Conservation (phyloP, 768 basidiomycete species). For the Daedaleopsis nitida region DNA sequence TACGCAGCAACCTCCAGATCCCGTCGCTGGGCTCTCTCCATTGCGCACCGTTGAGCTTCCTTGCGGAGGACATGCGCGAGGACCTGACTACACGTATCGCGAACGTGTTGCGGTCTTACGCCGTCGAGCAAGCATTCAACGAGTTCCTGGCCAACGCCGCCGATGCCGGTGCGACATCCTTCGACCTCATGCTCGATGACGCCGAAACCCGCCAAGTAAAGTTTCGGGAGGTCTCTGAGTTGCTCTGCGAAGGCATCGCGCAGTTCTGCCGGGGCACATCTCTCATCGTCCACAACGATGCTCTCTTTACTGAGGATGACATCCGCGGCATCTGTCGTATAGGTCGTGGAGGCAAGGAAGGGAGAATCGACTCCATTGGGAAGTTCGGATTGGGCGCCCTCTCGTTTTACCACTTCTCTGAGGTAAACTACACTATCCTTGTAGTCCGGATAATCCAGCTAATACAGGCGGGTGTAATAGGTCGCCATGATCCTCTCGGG, state of each 20-base stretch:
- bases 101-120: conserved; percentile 45
- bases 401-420: conserved; percentile 54
- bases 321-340: conserved; percentile 50
- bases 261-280: conserved; percentile 39
- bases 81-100: conserved; percentile 44
- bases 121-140: conserved; percentile 42
- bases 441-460: no score
- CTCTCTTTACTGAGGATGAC: conserved; percentile 42
- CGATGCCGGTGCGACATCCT: conserved; percentile 48
- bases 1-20: conserved; percentile 22
- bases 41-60: conserved; percentile 23
- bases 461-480: conserved; percentile 12
- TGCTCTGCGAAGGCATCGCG: conserved; percentile 40
- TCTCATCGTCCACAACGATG: conserved; percentile 48
- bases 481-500: conserved; percentile 37
- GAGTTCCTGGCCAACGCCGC: conserved; percentile 58
- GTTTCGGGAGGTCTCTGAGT: no score
- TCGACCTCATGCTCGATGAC: conserved; percentile 45
- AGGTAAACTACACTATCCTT: conserved; percentile 32
- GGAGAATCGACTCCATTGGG: conserved; percentile 43
- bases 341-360: conserved; percentile 48
- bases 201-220: not conserved
- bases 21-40: conserved; percentile 21
- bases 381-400: conserved; percentile 55
- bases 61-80: conserved; percentile 47